Evolutionary conservation across 257 asterid genomes (phyloP).

Genomic region (Scutellaria barbata): DNA sequence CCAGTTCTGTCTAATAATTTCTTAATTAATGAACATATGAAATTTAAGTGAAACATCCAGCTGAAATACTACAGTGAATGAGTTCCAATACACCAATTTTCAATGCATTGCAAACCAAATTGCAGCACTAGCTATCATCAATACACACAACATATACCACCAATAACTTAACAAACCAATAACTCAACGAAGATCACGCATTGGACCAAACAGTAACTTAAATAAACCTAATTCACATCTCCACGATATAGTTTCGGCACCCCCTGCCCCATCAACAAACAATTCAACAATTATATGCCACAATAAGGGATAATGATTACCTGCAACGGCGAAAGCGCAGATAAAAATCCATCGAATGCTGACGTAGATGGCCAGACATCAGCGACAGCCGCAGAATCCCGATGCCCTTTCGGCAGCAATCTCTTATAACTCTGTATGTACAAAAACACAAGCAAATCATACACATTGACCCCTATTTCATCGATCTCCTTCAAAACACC

Average conservation of each 20-base stretch:
- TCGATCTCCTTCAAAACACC: slow-evolving; percentile 53
- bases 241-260: slow-evolving; percentile 13
- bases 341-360: slow-evolving; percentile 81
- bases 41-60: slow-evolving; percentile 8
- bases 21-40: background rate
- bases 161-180: background rate
- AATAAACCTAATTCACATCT: slow-evolving; percentile 21
- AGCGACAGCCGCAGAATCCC: slow-evolving; percentile 93
- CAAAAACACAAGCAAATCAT: slow-evolving; percentile 78
- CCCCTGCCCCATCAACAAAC: background rate
- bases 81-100: background rate
- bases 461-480: slow-evolving; percentile 64
- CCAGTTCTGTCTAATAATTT: background rate
- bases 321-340: slow-evolving; percentile 85
- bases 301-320: slow-evolving; percentile 36
- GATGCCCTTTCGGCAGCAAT: slow-evolving; percentile 85
- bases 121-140: slow-evolving; percentile 1
- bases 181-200: background rate
- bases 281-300: slow-evolving; percentile 2
- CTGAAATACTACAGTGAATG: background rate
- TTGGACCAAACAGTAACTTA: background rate
- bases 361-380: slow-evolving; percentile 97
- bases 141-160: slow-evolving; percentile 5
- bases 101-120: slow-evolving; percentile 21
- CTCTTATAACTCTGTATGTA: slow-evolving; percentile 84